Base-by-base conservation (phyloP, 2,329 filamentous ascomycete genomes). In the Pyricularia sp. region DNA sequence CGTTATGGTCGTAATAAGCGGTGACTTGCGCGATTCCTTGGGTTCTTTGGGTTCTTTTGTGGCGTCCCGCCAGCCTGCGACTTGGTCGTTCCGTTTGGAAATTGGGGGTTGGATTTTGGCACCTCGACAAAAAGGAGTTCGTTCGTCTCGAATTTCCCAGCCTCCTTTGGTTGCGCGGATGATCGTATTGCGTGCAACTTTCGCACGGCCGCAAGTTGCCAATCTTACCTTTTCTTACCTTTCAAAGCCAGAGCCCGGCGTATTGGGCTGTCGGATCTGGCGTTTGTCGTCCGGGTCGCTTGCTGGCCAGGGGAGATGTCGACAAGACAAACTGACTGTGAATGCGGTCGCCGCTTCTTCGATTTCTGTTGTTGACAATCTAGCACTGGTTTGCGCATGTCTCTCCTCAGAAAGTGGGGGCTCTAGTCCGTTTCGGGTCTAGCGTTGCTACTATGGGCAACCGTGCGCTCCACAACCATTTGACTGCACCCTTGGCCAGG, bases 381-480 rank as follows among this genome's bases (percentile, higher is more conserved):
- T n/a, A 60, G 55, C 31, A 30, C 63, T 62, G 62, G 28, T 64
- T 67, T 65, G 55, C 44, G 62, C 64, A 65, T 60, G 62, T 24
- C 22, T 35, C 30, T 60, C 68, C 67, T 68, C 69, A 67, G 65
- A 67, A 65, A 68, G 49, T 65, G 68, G 67, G 68, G 40, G 62
- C 62, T 60, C 69, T 70, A 70, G 57, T 2, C 69, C 66, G 3
- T 10, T 44, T 67, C 64, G 3, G 66, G 67, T 9, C 24, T 19
- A 64, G 60, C 22, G 63, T 26, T 40, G 69, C 68, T 70, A 68
- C 66, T 66, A 69, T 65, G 66, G 67, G 69, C 69, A 70, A 70
- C 69, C 68, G 69, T 69, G 69, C 69, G 40, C 40, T 49, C 40
- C 40, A 49, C 40, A 49, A 19, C 8, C 40, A n/a, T n/a, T 49